Evolutionary conservation across 1,284 basidiomycete species (phyloP).

Genomic region (Malassezia globosa): DNA sequence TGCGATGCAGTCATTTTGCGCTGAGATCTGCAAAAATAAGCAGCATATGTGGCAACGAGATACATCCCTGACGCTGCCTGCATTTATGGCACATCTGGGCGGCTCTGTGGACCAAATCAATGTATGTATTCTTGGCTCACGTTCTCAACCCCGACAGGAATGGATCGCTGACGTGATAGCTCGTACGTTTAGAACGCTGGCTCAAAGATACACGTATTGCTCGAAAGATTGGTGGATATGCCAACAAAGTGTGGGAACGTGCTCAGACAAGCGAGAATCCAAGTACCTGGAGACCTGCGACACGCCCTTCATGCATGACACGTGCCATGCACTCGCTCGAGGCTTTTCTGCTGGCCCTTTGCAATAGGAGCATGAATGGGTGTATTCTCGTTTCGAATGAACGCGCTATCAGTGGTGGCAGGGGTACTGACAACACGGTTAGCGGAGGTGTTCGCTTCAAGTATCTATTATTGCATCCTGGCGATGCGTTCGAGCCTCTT

Average conservation of each 20-base stretch:
- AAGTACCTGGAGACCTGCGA: too few relatives aligned
- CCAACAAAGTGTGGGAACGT: conserved; percentile 58
- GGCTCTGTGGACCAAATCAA: conserved; percentile 62
- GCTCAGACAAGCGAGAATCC: conserved; percentile 49
- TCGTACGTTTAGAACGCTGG: conserved; percentile 65
- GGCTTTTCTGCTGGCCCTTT: conserved; percentile 69
- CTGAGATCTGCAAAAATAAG: neutral
- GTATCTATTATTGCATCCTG: conserved; percentile 89
- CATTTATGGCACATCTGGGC: conserved; percentile 61
- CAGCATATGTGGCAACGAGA: conserved; percentile 48
- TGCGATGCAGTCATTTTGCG: conserved; percentile 20
- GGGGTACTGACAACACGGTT: neutral
- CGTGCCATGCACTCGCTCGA: conserved; percentile 66
- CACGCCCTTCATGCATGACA: neutral
- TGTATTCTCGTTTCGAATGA: conserved; percentile 46
- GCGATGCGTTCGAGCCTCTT: conserved; percentile 71
- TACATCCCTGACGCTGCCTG: conserved; percentile 55
- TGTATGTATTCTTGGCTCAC: conserved; percentile 46
- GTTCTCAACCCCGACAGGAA: too few relatives aligned
- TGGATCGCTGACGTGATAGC: too few relatives aligned
- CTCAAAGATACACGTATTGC: conserved; percentile 72
- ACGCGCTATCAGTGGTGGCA: neutral
- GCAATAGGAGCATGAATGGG: conserved; percentile 66
- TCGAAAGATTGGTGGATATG: conserved; percentile 66
- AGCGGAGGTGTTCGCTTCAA: conserved; percentile 57